A percentile compares a stretch with the other conserved stretches of the same genome.
phyloP scores from a whole-genome alignment of 441 rosid species.

The Isatis lusitanica region DNA sequence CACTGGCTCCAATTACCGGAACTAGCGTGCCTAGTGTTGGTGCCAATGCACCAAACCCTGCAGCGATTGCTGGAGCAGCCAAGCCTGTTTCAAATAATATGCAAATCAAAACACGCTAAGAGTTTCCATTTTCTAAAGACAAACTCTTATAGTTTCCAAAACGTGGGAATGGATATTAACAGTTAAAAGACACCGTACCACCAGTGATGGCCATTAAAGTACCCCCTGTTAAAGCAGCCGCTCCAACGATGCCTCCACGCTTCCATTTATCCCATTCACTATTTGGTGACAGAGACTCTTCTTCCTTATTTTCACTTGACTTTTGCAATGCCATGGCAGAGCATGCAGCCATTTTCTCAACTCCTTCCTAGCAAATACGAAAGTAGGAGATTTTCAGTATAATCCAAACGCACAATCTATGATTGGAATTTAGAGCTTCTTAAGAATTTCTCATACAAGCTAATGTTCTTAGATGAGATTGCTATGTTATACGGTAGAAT shows the following conservation, averaged over 20 bases:
- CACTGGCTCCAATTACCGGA: constrained; percentile 87
- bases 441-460: not conserved
- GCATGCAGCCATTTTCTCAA: constrained; percentile 75
- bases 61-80: constrained; percentile 93
- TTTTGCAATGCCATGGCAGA: constrained; percentile 70
- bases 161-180: not conserved
- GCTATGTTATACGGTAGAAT: not conserved
- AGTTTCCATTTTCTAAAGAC: not conserved
- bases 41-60: constrained; percentile 84
- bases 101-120: not conserved
- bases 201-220: constrained; percentile 90
- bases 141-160: not conserved
- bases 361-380: constrained; percentile 56
- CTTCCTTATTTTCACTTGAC: constrained; percentile 50
- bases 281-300: constrained; percentile 42
- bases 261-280: constrained; percentile 72
- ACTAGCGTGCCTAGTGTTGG: constrained; percentile 79
- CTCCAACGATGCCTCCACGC: constrained; percentile 86
- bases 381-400: not conserved
- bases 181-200: constrained; percentile 43
- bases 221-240: constrained; percentile 93
- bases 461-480: too few relatives aligned
- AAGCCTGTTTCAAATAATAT: constrained; percentile 48
- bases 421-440: not conserved
- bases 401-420: not conserved